Percentiles rank a stretch among this genome's conserved stretches.
These are phyloP conservation scores for Gracilaria vermiculophylla DNA, from an alignment of 23 red algal species.

Conservation along the genomic window DNA sequence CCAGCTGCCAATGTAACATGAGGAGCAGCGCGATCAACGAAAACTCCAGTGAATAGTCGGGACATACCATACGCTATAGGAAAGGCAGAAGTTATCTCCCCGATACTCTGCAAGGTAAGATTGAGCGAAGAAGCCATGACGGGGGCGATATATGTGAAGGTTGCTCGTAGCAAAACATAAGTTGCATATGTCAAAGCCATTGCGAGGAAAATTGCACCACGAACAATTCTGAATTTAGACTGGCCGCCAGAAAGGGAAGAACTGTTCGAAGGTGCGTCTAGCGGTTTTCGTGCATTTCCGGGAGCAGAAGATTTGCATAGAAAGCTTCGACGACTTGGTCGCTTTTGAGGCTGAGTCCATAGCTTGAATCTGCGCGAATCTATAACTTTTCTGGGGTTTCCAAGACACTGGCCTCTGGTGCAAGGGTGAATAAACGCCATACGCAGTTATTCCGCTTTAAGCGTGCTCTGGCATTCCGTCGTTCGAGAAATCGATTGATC, in stretches of 20 bases:
- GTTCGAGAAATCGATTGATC: not conserved
- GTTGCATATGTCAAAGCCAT: constrained; percentile 67
- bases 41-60: constrained; percentile 66
- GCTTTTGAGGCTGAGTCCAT: not conserved
- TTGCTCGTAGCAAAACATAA: constrained; percentile 70
- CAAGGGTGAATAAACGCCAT: not conserved
- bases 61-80: constrained; percentile 80
- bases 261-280: not conserved
- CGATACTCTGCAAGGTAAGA: constrained; percentile 54
- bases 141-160: constrained; percentile 88
- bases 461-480: not conserved
- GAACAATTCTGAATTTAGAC: not conserved
- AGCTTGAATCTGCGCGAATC: not conserved
- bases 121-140: constrained; percentile 20
- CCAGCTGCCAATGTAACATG: constrained; percentile 45
- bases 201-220: constrained; percentile 11
- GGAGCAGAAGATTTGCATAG: not conserved
- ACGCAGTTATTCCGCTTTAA: not conserved
- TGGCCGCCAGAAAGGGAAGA: not conserved
- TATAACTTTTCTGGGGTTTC: not conserved
- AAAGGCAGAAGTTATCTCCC: constrained; percentile 72
- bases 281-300: not conserved
- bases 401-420: not conserved
- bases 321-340: not conserved
- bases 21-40: constrained; percentile 61